Evolutionary conservation across 225 moss, liverwort and hornwort genomes (phyloP).

Genomic region (Antitrichia curtipendula): DNA sequence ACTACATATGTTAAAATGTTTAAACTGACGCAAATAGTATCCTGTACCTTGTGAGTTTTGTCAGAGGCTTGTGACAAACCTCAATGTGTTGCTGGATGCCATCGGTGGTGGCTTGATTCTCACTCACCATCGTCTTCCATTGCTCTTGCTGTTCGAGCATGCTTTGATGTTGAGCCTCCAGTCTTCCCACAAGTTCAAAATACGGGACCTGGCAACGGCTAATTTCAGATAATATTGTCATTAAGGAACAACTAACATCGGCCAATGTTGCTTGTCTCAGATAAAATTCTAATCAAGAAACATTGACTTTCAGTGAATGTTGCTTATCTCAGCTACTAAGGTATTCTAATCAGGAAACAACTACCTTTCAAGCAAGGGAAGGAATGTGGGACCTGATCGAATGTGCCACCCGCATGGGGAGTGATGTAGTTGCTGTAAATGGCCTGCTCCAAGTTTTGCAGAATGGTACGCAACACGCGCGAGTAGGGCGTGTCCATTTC

Average conservation of each 20-base stretch:
- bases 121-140: constrained; percentile 27
- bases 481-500: constrained; percentile 19
- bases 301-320: background rate
- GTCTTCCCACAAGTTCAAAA: constrained; percentile 30
- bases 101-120: constrained; percentile 11
- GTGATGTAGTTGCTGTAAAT: constrained; percentile 38
- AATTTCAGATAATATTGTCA: background rate
- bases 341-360: background rate
- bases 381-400: constrained; percentile 19
- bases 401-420: constrained; percentile 8
- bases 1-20: background rate
- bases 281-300: background rate
- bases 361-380: background rate
- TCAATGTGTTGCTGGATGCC: constrained; percentile 20
- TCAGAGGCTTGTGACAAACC: constrained; percentile 1
- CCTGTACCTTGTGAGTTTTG: background rate
- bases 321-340: background rate
- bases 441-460: constrained; percentile 9
- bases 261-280: background rate
- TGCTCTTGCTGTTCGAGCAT: constrained; percentile 27
- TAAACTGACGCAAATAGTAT: background rate
- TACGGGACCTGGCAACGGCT: constrained; percentile 24
- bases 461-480: constrained; percentile 16
- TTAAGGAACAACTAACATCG: background rate
- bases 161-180: constrained; percentile 17